phyloP scores from a whole-genome alignment of 306 rosid genomes.

The Delonix regia region DNA sequence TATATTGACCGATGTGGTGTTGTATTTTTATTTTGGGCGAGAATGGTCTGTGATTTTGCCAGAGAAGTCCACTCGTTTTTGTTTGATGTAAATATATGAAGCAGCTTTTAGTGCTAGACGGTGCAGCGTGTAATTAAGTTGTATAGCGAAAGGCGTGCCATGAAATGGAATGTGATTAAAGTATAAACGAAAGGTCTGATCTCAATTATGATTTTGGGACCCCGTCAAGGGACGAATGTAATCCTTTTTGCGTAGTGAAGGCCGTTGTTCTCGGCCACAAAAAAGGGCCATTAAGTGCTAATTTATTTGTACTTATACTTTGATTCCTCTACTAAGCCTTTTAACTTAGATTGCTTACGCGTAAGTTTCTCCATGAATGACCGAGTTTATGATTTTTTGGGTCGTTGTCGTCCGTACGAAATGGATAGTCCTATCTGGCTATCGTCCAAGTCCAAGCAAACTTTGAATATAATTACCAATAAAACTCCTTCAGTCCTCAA shows the following conservation, averaged over 20 bases:
- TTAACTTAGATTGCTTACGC: too few species aligned
- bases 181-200: constrained; percentile 37
- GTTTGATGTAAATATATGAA: constrained; percentile 63
- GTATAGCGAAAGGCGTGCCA: constrained; percentile 59
- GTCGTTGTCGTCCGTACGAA: too few species aligned
- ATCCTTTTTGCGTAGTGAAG: constrained; percentile 24
- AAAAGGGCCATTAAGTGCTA: neutral
- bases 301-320: neutral
- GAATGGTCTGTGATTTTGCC: constrained; percentile 40
- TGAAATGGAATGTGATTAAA: constrained; percentile 49
- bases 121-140: constrained; percentile 58
- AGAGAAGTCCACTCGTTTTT: constrained; percentile 40
- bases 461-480: neutral
- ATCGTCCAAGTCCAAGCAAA: too few species aligned
- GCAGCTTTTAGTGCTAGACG: constrained; percentile 45
- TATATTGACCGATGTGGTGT: constrained; percentile 37
- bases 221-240: constrained; percentile 42
- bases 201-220: constrained; percentile 37
- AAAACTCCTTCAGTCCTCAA: too few species aligned
- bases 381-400: too few species aligned
- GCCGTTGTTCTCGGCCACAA: neutral
- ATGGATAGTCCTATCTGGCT: too few species aligned
- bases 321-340: neutral
- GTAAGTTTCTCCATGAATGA: too few species aligned
- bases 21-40: constrained; percentile 50